Evolutionary conservation across 2,329 filamentous ascomycete genomes (phyloP).

Genomic region (Calcarisporium arbuscula): DNA sequence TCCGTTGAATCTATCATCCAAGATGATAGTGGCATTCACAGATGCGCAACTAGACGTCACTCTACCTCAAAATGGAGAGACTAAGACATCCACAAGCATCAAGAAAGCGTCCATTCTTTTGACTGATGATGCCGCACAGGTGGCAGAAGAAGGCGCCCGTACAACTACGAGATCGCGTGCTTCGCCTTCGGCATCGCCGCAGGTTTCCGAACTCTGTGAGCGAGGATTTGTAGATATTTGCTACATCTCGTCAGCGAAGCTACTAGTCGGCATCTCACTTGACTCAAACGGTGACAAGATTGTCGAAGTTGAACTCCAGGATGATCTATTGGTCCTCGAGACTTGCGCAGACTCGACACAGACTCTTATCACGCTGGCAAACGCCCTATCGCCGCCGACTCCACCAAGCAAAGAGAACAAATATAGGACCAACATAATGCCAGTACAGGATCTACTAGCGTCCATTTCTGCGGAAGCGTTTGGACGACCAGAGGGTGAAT

Average conservation of each 20-base stretch:
- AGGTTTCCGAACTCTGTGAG: constrained; percentile 51
- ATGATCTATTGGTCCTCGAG: constrained; percentile 84
- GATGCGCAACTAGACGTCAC: constrained; percentile 67
- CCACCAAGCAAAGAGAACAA: constrained; percentile 77
- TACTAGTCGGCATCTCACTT: constrained; percentile 53
- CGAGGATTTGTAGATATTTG: constrained; percentile 81
- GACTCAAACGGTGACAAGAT: constrained; percentile 53
- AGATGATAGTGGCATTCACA: constrained; percentile 70
- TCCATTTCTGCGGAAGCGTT: constrained; percentile 88
- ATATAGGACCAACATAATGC: constrained; percentile 81
- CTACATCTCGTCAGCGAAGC: constrained; percentile 76
- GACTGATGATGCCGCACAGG: constrained; percentile 62
- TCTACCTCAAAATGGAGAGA: constrained; percentile 58
- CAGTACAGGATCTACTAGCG: constrained; percentile 79
- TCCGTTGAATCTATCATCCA: constrained; percentile 67
- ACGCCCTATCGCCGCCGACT: constrained; percentile 74
- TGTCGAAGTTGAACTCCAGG: constrained; percentile 73
- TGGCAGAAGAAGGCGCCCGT: constrained; percentile 9
- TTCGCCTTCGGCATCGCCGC: constrained; percentile 35
- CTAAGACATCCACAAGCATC: constrained; percentile 60
- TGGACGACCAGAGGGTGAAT: constrained; percentile 52
- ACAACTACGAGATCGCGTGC: constrained; percentile 17
- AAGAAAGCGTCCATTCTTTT: constrained; percentile 78
- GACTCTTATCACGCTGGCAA: constrained; percentile 74
- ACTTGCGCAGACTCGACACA: constrained; percentile 96